Evolutionary conservation across 2,329 filamentous ascomycete genomes (phyloP).

Genomic region (Exophiala sp.): DNA sequence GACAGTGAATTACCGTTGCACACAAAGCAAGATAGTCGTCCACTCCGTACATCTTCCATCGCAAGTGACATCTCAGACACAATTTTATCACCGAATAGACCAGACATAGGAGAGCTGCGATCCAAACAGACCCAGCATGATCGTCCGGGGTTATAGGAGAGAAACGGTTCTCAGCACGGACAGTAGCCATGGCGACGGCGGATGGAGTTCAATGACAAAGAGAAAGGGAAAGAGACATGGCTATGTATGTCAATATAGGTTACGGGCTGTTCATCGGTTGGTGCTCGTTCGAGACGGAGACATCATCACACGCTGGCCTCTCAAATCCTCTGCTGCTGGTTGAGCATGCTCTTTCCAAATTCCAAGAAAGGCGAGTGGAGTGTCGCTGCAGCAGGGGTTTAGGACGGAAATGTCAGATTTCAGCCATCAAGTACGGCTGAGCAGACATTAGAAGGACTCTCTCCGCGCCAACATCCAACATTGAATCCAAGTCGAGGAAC

Average conservation of each 20-base stretch:
- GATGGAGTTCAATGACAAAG: not conserved
- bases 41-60: slow-evolving; percentile 20
- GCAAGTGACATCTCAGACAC: slow-evolving; percentile 17
- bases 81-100: slow-evolving; percentile 24
- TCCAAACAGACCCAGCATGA: slow-evolving; percentile 25
- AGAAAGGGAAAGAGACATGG: not conserved
- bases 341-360: not conserved
- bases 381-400: not conserved
- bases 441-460: too few relatives aligned
- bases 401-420: not conserved
- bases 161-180: slow-evolving; percentile 14
- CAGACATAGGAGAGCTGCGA: slow-evolving; percentile 22
- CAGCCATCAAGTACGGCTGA: not conserved
- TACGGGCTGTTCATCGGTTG: not conserved
- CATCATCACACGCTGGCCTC: not conserved
- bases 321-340: not conserved
- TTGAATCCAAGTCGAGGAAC: not conserved
- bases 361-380: not conserved
- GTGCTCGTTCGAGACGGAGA: not conserved
- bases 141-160: slow-evolving; percentile 22
- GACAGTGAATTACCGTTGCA: slow-evolving; percentile 13
- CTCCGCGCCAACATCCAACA: not conserved
- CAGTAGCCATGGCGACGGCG: slow-evolving; percentile 7
- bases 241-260: not conserved
- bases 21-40: slow-evolving; percentile 22